Conservation (phyloP, 2,329 filamentous ascomycete genomes). For the Aspergillus nomiae region DNA sequence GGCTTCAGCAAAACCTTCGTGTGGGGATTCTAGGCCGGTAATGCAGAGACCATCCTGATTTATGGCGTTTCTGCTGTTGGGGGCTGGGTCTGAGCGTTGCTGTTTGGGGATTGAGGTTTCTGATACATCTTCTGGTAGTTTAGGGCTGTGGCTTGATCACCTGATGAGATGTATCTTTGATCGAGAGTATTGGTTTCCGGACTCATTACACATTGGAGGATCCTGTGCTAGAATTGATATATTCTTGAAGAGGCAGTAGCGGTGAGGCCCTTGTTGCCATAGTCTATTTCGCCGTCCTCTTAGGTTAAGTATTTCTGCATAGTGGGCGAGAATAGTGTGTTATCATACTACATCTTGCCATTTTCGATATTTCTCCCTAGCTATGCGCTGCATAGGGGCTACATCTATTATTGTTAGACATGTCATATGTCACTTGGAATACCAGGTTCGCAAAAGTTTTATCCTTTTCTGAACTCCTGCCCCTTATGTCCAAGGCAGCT, state of each 20-base stretch:
- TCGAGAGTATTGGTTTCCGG: neutral
- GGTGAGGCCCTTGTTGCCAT: neutral
- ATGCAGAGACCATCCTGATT: neutral
- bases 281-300: neutral
- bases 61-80: neutral
- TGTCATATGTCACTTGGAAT: neutral
- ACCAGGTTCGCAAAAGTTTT: neutral
- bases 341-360: neutral
- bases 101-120: neutral
- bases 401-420: neutral
- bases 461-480: neutral
- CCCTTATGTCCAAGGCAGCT: neutral
- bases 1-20: neutral
- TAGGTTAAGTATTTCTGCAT: accelerated
- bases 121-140: neutral
- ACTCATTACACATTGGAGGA: neutral
- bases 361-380: neutral
- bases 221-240: neutral
- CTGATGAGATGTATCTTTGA: neutral
- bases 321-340: neutral
- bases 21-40: neutral
- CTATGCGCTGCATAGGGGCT: neutral
- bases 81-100: neutral
- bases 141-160: neutral
- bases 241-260: neutral